Conservation (phyloP, 1,284 basidiomycete species). For the Waitea zeae region DNA sequence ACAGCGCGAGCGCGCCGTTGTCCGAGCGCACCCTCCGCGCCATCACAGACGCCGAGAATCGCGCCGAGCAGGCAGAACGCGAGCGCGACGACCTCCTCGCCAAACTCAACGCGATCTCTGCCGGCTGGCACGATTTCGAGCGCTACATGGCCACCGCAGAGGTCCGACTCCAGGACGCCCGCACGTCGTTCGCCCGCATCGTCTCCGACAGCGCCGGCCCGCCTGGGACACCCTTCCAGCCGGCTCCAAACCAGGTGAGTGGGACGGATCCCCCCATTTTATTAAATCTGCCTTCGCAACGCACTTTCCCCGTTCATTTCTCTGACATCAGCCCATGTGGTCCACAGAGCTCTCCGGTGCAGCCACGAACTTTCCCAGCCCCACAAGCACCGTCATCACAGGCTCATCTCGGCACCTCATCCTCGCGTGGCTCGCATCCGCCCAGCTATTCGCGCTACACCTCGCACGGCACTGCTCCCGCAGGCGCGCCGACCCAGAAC, state of each 20-base stretch:
- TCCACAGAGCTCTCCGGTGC: no score
- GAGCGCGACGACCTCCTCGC: constrained; percentile 40
- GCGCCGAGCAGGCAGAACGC: constrained; percentile 27
- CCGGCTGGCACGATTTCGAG: neutral
- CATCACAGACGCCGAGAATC: constrained; percentile 29
- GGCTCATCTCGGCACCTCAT: no score
- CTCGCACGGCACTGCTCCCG: no score
- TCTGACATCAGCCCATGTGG: no score
- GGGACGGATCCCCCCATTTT: no score
- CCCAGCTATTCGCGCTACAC: no score
- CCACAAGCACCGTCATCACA: no score
- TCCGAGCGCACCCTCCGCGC: constrained; percentile 16
- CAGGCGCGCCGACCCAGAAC: no score
- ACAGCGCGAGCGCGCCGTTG: constrained; percentile 6
- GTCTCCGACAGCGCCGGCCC: constrained; percentile 24
- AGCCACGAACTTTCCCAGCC: no score
- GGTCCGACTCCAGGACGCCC: constrained; percentile 21
- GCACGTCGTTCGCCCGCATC: constrained; percentile 29
- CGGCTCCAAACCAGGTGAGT: neutral
- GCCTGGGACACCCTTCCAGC: constrained; percentile 28
- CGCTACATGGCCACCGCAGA: neutral
- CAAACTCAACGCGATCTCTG: constrained; percentile 10
- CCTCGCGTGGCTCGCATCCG: no score
- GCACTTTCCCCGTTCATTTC: no score
- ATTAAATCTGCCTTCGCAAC: no score